Conservation (phyloP, 441 rosid species). For the Eruca vesicaria region DNA sequence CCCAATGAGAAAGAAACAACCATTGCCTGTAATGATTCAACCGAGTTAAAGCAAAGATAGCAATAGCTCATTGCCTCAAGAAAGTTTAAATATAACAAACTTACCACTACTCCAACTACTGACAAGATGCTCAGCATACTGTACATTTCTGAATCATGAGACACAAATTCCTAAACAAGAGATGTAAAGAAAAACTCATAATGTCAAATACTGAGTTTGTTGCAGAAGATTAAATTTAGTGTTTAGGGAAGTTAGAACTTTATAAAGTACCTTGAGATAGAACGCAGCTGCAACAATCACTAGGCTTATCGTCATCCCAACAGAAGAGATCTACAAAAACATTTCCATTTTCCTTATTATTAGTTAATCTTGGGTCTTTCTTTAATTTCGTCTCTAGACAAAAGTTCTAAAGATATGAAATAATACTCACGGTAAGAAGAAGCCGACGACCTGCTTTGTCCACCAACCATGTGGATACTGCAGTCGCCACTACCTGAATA, state of each 20-base stretch:
- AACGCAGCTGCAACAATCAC: slow-evolving; percentile 70
- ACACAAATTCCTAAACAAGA: slow-evolving; percentile 50
- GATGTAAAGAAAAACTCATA: slow-evolving; percentile 10
- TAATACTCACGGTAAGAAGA: slow-evolving; percentile 76
- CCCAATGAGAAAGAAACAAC: slow-evolving; percentile 66
- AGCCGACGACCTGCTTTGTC: slow-evolving; percentile 88
- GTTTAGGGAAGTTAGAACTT: background rate
- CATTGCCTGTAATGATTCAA: slow-evolving; percentile 39
- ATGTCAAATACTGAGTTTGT: background rate
- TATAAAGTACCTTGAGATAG: slow-evolving; percentile 53
- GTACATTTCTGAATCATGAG: slow-evolving; percentile 57
- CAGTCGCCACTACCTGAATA: slow-evolving; percentile 91
- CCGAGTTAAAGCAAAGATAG: background rate
- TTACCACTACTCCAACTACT: too few relatives aligned
- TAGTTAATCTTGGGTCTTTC: background rate
- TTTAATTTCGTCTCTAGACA: background rate
- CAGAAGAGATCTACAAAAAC: slow-evolving; percentile 60
- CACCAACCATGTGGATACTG: slow-evolving; percentile 70
- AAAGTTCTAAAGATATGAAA: background rate
- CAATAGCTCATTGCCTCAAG: background rate
- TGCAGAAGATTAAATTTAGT: background rate
- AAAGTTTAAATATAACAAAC: slow-evolving; percentile 21
- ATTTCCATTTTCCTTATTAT: background rate
- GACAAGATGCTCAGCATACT: slow-evolving; percentile 64
- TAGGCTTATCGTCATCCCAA: slow-evolving; percentile 76